A percentile compares a stretch with the other conserved stretches of the same genome.
Evolutionary conservation across 805 yeast species (phyloP).

Genomic region (Lipomyces chichibuensis): DNA sequence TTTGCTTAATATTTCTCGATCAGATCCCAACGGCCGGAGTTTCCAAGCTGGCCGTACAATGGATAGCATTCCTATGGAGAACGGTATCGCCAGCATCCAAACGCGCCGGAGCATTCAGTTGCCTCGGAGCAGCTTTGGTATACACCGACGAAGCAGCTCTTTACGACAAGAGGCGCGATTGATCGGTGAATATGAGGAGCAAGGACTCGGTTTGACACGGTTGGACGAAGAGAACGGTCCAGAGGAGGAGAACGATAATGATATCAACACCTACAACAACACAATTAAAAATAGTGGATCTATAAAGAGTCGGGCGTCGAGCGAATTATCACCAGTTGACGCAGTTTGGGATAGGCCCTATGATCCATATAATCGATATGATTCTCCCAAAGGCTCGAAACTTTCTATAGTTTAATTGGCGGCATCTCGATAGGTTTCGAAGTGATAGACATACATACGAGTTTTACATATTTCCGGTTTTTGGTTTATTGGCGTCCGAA

Average conservation of each 20-base stretch:
- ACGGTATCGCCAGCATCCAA: conserved; percentile 76
- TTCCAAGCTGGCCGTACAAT: conserved; percentile 46
- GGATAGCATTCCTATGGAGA: conserved; percentile 79
- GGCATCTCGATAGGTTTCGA: background rate
- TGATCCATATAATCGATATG: conserved; percentile 21
- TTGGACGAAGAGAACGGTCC: conserved; percentile 40
- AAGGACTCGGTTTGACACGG: conserved; percentile 45
- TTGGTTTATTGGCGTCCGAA: conserved; percentile 4
- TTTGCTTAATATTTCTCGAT: conserved; percentile 74
- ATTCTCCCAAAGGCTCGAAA: conserved; percentile 11
- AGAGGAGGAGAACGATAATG: conserved; percentile 25
- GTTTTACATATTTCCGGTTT: conserved; percentile 5
- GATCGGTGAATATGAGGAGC: conserved; percentile 41
- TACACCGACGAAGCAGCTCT: conserved; percentile 40
- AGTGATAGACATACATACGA: conserved; percentile 4
- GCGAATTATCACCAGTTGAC: conserved; percentile 19
- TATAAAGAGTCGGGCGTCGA: conserved; percentile 25
- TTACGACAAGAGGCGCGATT: conserved; percentile 41
- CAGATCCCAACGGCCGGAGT: conserved; percentile 37
- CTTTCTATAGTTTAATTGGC: background rate
- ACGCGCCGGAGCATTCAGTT: conserved; percentile 74
- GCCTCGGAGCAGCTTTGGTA: conserved; percentile 49
- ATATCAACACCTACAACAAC: conserved; percentile 18
- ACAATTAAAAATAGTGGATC: conserved; percentile 25
- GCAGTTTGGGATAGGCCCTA: conserved; percentile 17